Base-by-base conservation (phyloP, 192 early-diverging fungal species). In the Backusella sp. region DNA sequence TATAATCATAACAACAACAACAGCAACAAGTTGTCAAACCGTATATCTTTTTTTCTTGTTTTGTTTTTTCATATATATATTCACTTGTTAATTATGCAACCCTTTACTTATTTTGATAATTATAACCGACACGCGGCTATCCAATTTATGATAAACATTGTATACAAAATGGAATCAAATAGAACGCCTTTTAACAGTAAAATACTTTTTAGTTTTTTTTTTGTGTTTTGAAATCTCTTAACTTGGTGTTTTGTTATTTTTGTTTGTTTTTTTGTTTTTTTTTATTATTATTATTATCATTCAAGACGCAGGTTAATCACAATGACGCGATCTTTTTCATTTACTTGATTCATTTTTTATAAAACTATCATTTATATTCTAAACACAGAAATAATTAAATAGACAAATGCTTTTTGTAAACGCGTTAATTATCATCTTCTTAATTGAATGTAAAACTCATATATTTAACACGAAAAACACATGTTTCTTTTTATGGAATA, bases 221-320 rank as follows among this genome's bases (percentile, higher is more conserved):
- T 62, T 62, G 23, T 62, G 56, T 62, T 62, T 62, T 62, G 56
- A 62, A 62, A 26, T 62, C 7, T 62, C 56, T 62, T 62, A 62
- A 62, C 56, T 62, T 62, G 56, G 56, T 28, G 56, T 3, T 11
- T 62, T 62, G 56, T 62, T 62, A 26, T 62, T 62, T 62, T 56
- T 56, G 0, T 17, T 44, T 39, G 8, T 39, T 39, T 7, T 39
- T 42, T 15, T 49, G 17, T 4, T 49, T 49, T 49, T 49, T 4
- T 49, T n/a, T 49, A 7, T 49, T 49, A n/a, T 49, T 6, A 49
- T n/a, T 49, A 7, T 49, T 49, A n/a, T 49, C n/a, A 49, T 49
- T 49, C 46, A 26, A 59, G 53, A 59, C 23, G 53, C 23, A 59
- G 53, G 53, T 59, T 23, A 59, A 59, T 59, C 53, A 59, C 53